Conservation (phyloP, 1,139 yeast species). For the Yamadazyma atmosphaerica region DNA sequence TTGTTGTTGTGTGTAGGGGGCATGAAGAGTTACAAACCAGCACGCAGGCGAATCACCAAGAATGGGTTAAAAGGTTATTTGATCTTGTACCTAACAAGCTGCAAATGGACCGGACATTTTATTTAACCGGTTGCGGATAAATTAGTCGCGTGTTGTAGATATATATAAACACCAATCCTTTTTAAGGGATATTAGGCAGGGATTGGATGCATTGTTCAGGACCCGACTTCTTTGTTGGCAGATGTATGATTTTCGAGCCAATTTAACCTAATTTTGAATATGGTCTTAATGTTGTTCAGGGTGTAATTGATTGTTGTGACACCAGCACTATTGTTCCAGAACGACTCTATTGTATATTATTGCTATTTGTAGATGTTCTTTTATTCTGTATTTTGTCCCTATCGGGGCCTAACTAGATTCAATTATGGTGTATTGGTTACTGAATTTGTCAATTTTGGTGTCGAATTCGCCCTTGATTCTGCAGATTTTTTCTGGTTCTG, state of each 20-base stretch:
- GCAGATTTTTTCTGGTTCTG: neutral
- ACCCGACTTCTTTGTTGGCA: neutral
- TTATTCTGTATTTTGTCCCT: no score
- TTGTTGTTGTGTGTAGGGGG: neutral
- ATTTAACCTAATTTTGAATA: neutral
- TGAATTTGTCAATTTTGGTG: neutral
- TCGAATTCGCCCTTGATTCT: no score
- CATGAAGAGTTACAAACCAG: neutral
- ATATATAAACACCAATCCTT: neutral
- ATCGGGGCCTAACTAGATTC: neutral
- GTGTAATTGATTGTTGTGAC: neutral
- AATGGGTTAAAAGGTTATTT: neutral
- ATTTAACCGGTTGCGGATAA: constrained; percentile 2
- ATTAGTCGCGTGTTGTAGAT: constrained; percentile 7
- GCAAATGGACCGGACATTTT: neutral
- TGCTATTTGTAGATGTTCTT: no score
- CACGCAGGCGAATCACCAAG: neutral
- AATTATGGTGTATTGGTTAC: neutral
- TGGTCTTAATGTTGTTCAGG: neutral
- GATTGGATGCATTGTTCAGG: neutral
- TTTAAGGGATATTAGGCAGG: constrained; percentile 2
- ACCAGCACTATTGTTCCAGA: neutral
- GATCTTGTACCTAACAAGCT: neutral
- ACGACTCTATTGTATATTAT: no score
- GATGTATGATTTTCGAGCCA: neutral